Base-by-base conservation (phyloP, 176 grass and related monocot genomes). In the Tillandsia fasciculata region DNA sequence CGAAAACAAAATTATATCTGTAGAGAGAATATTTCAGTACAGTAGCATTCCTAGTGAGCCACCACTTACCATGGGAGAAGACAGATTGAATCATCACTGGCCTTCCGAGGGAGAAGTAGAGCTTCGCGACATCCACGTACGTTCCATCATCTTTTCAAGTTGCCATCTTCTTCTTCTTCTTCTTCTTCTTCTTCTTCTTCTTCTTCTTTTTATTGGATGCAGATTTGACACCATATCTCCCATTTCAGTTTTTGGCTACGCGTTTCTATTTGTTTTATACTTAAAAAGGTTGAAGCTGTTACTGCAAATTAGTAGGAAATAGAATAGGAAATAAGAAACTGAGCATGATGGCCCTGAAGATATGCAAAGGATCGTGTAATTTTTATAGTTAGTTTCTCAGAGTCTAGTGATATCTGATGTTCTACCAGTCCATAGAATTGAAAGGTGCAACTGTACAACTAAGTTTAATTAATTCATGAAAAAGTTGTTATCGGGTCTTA, bases 1-100 rank as follows among this genome's bases (percentile, higher is more conserved):
- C 26, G 88, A 91, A 69, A 96, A 96, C 78, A 78, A 72, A 28
- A 89, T 96, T 50, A 91, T 96, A 79, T 96, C 88, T 49, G 92
- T 96, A 29, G 92, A 96, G 73, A 79, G 92, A 74, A 89, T 96
- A 73, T 69, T 96, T 67, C 88, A 92, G 78, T 96, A 96, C 58
- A 84, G 82, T 6, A 74, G 67, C 76, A 92, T 96, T 77, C 76
- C 78, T 56, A 85, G 77, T 42, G 93, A 96, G 71, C 85, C 92
- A 50, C 86, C 86, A 61, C 80, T 96, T 78, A 65, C 72, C 49
- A 67, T 71, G 15, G 71, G 78, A 81, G 75, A 63, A 74, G 80
- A 79, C 79, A 83, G 29, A 49, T 72, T 88, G 47, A 57, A 80
- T 53, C 22, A 51, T 53, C 51, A 67, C 13, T 92, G 89, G 89